A percentile compares a stretch with the other conserved stretches of the same genome.
Evolutionary conservation across 352 stramenopile genomes (phyloP).

Genomic region (Phytophthora palmivora): DNA sequence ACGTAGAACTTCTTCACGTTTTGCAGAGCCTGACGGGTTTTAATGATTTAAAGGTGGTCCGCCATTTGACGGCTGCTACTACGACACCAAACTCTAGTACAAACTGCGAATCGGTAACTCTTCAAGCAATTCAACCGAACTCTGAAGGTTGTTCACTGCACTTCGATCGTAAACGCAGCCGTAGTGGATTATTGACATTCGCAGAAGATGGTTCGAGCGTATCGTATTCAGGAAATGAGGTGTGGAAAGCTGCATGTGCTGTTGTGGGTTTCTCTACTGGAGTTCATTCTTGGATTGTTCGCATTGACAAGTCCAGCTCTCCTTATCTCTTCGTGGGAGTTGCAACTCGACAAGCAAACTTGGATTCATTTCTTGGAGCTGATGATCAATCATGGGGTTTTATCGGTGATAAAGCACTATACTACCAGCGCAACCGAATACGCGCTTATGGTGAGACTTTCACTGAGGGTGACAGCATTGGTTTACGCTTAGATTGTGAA

Average conservation of each 20-base stretch:
- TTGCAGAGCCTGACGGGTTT: slow-evolving; percentile 14
- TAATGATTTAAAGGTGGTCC: neutral
- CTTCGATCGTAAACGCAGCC: slow-evolving; percentile 75
- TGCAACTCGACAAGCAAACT: slow-evolving; percentile 89
- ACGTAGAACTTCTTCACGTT: slow-evolving; percentile 63
- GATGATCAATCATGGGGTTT: slow-evolving; percentile 98
- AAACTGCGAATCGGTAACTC: neutral
- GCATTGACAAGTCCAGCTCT: slow-evolving; percentile 95
- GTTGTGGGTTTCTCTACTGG: slow-evolving; percentile 75
- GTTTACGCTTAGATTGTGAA: slow-evolving; percentile 86
- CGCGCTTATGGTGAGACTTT: slow-evolving; percentile 90
- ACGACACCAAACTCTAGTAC: neutral
- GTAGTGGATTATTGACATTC: slow-evolving; percentile 68
- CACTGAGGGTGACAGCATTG: slow-evolving; percentile 87
- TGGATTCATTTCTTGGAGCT: slow-evolving; percentile 97
- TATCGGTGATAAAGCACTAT: slow-evolving; percentile 98
- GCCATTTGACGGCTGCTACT: neutral
- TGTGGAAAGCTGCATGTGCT: slow-evolving; percentile 90
- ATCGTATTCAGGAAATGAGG: slow-evolving; percentile 81
- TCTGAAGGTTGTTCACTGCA: slow-evolving; percentile 12
- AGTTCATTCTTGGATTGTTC: slow-evolving; percentile 84
- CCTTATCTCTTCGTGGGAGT: slow-evolving; percentile 98
- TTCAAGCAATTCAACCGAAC: neutral
- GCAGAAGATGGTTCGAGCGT: slow-evolving; percentile 72
- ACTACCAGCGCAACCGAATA: slow-evolving; percentile 96